Percentiles rank a stretch among this genome's conserved stretches.
Conservation (phyloP, 1,139 yeast species). For the Meyerozyma sp. region DNA sequence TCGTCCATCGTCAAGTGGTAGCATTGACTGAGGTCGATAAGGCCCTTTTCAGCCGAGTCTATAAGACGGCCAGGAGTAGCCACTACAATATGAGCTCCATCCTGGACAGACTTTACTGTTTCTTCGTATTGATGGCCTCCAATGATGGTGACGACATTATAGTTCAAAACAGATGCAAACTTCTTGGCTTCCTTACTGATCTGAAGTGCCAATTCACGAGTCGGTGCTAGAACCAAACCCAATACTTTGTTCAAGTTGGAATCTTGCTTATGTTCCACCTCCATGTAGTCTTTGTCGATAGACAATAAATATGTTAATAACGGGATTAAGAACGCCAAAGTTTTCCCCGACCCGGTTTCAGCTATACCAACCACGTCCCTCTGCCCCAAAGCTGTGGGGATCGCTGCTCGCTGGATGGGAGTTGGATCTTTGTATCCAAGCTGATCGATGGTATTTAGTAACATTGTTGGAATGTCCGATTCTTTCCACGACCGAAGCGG, state of each 20-base stretch:
- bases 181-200: slow-evolving; percentile 62
- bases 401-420: slow-evolving; percentile 84
- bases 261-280: slow-evolving; percentile 28
- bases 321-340: slow-evolving; percentile 12
- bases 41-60: slow-evolving; percentile 68
- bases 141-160: slow-evolving; percentile 62
- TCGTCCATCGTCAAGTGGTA: slow-evolving; percentile 79
- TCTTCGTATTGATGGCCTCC: slow-evolving; percentile 89
- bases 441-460: slow-evolving; percentile 32
- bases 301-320: slow-evolving; percentile 50
- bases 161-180: slow-evolving; percentile 37
- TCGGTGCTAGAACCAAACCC: slow-evolving; percentile 82
- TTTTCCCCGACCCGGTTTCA: slow-evolving; percentile 31
- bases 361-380: slow-evolving; percentile 86
- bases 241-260: slow-evolving; percentile 28
- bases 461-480: slow-evolving; percentile 39
- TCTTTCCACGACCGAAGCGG: slow-evolving; percentile 79
- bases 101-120: slow-evolving; percentile 52
- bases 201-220: slow-evolving; percentile 90
- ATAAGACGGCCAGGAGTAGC: slow-evolving; percentile 92
- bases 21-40: slow-evolving; percentile 57
- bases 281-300: slow-evolving; percentile 31
- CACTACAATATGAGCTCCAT: slow-evolving; percentile 76
- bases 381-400: slow-evolving; percentile 61
- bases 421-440: slow-evolving; percentile 65